Conservation (phyloP, 352 stramenopile species). For the Blastocystis sp. region DNA sequence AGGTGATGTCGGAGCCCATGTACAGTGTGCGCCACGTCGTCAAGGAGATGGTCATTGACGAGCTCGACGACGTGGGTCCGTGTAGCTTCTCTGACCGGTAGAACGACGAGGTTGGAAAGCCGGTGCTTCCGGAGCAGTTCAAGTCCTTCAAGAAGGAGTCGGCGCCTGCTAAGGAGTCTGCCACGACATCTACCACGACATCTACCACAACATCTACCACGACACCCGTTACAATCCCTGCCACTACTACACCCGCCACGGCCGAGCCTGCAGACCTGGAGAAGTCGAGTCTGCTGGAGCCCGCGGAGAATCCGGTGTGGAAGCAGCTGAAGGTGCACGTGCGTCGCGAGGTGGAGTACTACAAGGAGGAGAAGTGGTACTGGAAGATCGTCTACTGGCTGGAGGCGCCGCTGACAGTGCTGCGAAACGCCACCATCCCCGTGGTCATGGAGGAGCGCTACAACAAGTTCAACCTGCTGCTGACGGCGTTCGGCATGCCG, state of each 20-base stretch:
- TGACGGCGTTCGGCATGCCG: slow-evolving; percentile 38
- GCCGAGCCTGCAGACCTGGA: background rate
- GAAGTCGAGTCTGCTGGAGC: background rate
- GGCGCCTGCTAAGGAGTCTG: background rate
- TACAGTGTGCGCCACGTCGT: slow-evolving; percentile 30
- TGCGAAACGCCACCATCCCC: slow-evolving; percentile 66
- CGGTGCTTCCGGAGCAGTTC: background rate
- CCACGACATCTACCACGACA: too few species aligned
- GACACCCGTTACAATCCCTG: too few species aligned
- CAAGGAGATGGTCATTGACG: slow-evolving; percentile 51
- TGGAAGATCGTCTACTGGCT: slow-evolving; percentile 57
- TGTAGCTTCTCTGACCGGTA: background rate
- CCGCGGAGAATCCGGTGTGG: background rate
- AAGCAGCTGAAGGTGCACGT: background rate
- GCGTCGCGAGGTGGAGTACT: slow-evolving; percentile 32
- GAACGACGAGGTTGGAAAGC: background rate
- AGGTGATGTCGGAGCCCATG: slow-evolving; percentile 52
- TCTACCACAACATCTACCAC: too few species aligned
- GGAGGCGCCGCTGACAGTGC: slow-evolving; percentile 67
- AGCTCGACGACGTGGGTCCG: slow-evolving; percentile 18
- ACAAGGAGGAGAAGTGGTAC: background rate
- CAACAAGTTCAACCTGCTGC: slow-evolving; percentile 39
- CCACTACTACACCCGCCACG: too few species aligned
- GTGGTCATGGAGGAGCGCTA: slow-evolving; percentile 73
- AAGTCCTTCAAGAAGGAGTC: background rate